A percentile compares a stretch with the other conserved stretches of the same genome.
Conservation (phyloP, 148 eudicot genomes). For the Cornus florida region DNA sequence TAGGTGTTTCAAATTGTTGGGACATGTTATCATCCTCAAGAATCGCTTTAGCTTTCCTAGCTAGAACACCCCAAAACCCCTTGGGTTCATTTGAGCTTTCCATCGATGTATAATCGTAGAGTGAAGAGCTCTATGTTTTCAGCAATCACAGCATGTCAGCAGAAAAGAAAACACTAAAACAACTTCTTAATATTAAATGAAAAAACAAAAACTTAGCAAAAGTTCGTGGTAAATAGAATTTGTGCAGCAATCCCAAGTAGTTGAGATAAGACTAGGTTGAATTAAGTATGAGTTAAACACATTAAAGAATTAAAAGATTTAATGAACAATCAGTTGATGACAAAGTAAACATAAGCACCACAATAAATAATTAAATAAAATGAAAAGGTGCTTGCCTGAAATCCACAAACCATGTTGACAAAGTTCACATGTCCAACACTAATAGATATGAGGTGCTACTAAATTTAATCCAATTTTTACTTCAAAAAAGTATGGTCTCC, state of each 20-base stretch:
- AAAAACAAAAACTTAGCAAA: too few relatives aligned
- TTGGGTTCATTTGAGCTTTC: slow-evolving; percentile 45
- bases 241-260: too few relatives aligned
- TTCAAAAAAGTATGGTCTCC: too few relatives aligned
- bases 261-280: background rate
- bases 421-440: background rate
- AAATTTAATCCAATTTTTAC: background rate
- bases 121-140: slow-evolving; percentile 35
- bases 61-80: slow-evolving; percentile 89
- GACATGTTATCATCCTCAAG: slow-evolving; percentile 59
- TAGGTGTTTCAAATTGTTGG: slow-evolving; percentile 30
- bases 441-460: background rate
- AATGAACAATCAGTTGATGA: too few relatives aligned
- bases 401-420: background rate
- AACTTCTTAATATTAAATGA: too few relatives aligned
- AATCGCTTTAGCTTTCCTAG: slow-evolving; percentile 82
- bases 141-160: slow-evolving; percentile 12
- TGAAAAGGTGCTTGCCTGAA: too few relatives aligned
- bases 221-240: too few relatives aligned
- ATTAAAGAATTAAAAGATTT: too few relatives aligned
- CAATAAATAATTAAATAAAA: background rate
- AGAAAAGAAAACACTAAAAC: background rate
- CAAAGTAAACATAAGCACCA: too few relatives aligned
- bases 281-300: background rate
- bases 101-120: slow-evolving; percentile 47